phyloP scores from a whole-genome alignment of 768 basidiomycete genomes.

The Nidularia sp. region DNA sequence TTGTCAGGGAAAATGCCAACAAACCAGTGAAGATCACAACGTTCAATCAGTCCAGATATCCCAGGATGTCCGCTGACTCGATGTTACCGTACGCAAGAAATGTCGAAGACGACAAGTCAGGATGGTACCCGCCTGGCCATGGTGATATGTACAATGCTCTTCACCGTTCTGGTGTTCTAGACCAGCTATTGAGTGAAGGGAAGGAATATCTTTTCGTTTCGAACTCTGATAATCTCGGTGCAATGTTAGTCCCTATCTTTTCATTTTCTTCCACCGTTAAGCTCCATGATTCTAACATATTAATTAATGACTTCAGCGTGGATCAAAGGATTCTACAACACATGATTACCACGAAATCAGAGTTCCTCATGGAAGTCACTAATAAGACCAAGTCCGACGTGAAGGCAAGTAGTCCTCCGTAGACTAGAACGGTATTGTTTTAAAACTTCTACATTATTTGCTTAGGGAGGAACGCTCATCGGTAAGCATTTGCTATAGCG shows the following conservation, averaged over 20 bases:
- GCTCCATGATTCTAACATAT: slow-evolving; percentile 6
- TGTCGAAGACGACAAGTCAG: slow-evolving; percentile 63
- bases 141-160: slow-evolving; percentile 82
- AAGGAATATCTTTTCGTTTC: slow-evolving; percentile 89
- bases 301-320: slow-evolving; percentile 38
- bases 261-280: slow-evolving; percentile 25
- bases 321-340: slow-evolving; percentile 75
- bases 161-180: slow-evolving; percentile 70
- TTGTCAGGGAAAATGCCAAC: slow-evolving; percentile 84
- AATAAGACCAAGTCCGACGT: slow-evolving; percentile 84
- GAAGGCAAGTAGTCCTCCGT: slow-evolving; percentile 18
- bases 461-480: slow-evolving; percentile 70
- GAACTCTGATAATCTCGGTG: slow-evolving; percentile 86
- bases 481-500: slow-evolving; percentile 14
- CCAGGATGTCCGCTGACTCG: slow-evolving; percentile 74
- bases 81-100: slow-evolving; percentile 69
- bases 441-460: neutral
- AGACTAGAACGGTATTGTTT: neutral
- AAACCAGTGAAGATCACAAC: slow-evolving; percentile 77
- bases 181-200: slow-evolving; percentile 74
- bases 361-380: slow-evolving; percentile 88
- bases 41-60: slow-evolving; percentile 86
- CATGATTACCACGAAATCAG: slow-evolving; percentile 69
- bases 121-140: slow-evolving; percentile 91
- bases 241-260: slow-evolving; percentile 58